These are phyloP conservation scores for Ambrosiella xylebori DNA, from an alignment of 2,329 filamentous ascomycete genomes.

Conservation along the genomic window DNA sequence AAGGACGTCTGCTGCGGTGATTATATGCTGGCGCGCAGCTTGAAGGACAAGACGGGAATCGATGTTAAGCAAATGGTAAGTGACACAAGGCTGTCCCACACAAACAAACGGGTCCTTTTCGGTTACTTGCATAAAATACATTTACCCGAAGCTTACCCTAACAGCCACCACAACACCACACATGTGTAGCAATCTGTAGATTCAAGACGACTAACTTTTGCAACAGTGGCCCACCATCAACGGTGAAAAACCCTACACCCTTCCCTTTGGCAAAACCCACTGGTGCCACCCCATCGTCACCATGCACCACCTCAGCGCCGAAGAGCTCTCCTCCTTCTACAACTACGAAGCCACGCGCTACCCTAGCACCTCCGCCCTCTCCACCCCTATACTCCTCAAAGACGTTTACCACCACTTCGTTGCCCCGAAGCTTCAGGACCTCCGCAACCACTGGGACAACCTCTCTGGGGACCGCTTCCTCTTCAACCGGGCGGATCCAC, in stretches of 20 bases:
- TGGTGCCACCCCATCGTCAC: conserved; percentile 40
- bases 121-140: not conserved
- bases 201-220: not conserved
- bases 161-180: not conserved
- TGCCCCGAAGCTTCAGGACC: conserved; percentile 21
- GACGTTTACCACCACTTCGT: conserved; percentile 33
- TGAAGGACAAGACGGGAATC: conserved; percentile 28
- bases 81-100: conserved; percentile 10
- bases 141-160: not conserved
- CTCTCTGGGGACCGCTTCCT: conserved; percentile 28
- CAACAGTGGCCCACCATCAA: conserved; percentile 35
- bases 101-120: too few relatives aligned
- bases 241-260: conserved; percentile 34
- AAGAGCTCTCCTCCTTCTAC: conserved; percentile 34
- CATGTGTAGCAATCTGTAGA: not conserved
- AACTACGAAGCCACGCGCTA: conserved; percentile 29
- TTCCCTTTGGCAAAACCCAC: conserved; percentile 29
- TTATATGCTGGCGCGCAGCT: conserved; percentile 28
- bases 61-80: conserved; percentile 26
- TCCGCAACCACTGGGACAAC: conserved; percentile 36
- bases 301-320: conserved; percentile 36
- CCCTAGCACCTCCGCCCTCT: conserved; percentile 16
- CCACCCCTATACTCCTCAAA: conserved; percentile 23
- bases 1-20: conserved; percentile 33
- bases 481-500: conserved; percentile 19